Base-by-base conservation (phyloP, 768 basidiomycete species). In the Pholiota microspora region DNA sequence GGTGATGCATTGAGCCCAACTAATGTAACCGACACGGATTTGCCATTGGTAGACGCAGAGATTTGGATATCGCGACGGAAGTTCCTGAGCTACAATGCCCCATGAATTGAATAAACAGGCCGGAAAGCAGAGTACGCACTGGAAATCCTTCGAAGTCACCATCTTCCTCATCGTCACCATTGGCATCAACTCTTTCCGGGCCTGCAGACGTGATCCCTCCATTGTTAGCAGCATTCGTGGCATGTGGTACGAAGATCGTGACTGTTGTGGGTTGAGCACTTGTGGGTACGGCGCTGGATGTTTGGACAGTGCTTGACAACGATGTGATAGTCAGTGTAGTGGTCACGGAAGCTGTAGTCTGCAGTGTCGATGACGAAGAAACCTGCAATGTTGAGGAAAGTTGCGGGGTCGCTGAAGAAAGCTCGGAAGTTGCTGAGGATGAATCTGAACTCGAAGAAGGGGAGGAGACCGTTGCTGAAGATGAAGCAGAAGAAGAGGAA, bases 211-310 rank as follows among this genome's bases (percentile, higher is more conserved):
- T 8, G 40, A 5, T 10, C 4, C 21, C 55, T 21, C 51, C 56
- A 10, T 58, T 54, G 25, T 59, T 35, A 12, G 25, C 5, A 31
- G 34, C 13, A 13, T 45, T 15, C 15, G 63, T 57, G 7, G 57
- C 49, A 35, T 53, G 36, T n/a, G 66, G 24, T 24, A 68, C 66
- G 53, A 67, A 65, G 18, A 69, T 60, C 7, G 72, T 72, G 16
- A 67, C 59, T 4, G 61, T 61, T 15, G 56, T 58, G 4, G 46
- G 31, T 23, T 45, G 56, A 15, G 45, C 7, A 63, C 60, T 50
- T 16, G 45, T 51, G 27, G 57, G 42, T 2, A 29, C 38, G 7
- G 56, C 25, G 25, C 32, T 38, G 9, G 31, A 36, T 2, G 52
- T 28, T 34, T 42, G 40, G 40, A 12, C 16, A 21, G 55, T 27